Evolutionary conservation across 768 basidiomycete species (phyloP).

Genomic region (Boletus tomentosulus): DNA sequence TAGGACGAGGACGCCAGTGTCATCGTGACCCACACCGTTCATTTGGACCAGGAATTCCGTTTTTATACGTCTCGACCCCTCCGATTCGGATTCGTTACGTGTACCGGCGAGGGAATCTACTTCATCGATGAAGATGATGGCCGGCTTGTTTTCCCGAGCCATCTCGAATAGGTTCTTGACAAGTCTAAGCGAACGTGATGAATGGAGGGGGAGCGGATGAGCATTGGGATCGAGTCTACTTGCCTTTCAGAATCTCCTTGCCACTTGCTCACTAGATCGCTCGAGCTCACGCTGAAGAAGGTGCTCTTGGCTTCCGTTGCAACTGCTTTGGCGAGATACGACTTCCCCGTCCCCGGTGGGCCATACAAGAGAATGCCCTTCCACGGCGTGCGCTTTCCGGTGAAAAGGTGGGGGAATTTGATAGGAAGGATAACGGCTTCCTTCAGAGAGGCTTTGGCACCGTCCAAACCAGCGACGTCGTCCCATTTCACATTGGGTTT

Average conservation of each 20-base stretch:
- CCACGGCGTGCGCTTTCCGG: conserved; percentile 98
- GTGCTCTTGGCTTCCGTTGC: conserved; percentile 99
- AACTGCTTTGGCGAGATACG: conserved; percentile 95
- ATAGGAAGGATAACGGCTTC: conserved; percentile 99
- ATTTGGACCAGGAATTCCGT: conserved; percentile 98
- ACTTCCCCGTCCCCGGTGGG: conserved; percentile 97
- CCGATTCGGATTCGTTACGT: conserved; percentile 94
- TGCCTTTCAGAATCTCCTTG: conserved; percentile 98
- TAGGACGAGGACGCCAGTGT: conserved; percentile 91
- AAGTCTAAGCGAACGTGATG: conserved; percentile 45
- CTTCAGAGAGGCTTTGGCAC: conserved; percentile 92
- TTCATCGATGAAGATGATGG: conserved; percentile 99
- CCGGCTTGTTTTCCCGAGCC: conserved; percentile 92
- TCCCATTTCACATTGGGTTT: conserved; percentile 98
- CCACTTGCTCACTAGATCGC: conserved; percentile 98
- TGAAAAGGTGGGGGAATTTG: conserved; percentile 98
- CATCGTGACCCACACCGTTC: conserved; percentile 98
- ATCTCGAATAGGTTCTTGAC: conserved; percentile 96
- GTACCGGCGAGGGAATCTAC: conserved; percentile 95
- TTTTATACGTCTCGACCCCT: conserved; percentile 95
- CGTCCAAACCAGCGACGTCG: conserved; percentile 95
- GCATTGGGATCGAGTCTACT: conserved; percentile 21
- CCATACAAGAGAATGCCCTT: conserved; percentile 93
- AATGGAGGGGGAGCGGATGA: not conserved
- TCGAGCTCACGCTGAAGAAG: conserved; percentile 94